Percentiles rank a stretch among this genome's conserved stretches.
Conservation (phyloP, 495 filamentous ascomycete genomes). For the Trichoderma reesei region DNA sequence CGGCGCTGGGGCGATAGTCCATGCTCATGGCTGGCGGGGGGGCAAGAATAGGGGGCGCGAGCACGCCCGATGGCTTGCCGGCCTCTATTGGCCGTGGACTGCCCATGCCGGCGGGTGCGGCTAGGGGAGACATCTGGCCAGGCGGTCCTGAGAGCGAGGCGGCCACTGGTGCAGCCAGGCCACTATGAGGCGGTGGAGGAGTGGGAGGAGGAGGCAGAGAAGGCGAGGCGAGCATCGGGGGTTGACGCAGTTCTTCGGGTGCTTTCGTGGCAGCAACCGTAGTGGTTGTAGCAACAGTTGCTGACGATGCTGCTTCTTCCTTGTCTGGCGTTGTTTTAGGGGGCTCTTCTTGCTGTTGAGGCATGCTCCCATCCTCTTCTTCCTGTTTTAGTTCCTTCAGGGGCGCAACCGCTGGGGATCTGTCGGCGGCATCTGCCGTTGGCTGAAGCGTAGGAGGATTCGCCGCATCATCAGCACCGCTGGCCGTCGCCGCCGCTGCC, state of each 20-base stretch:
- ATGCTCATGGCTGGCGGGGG: slow-evolving; percentile 19
- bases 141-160: slow-evolving; percentile 4
- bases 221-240: slow-evolving; percentile 12
- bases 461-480: neutral
- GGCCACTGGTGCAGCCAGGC: slow-evolving; percentile 30
- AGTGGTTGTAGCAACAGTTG: too few species aligned
- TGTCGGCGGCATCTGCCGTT: neutral
- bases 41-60: slow-evolving; percentile 33
- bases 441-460: neutral
- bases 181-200: slow-evolving; percentile 22
- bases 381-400: slow-evolving; percentile 8
- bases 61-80: slow-evolving; percentile 23
- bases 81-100: neutral
- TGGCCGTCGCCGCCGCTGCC: neutral
- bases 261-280: slow-evolving; percentile 9
- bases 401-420: neutral
- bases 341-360: neutral
- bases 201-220: slow-evolving; percentile 20
- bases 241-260: slow-evolving; percentile 11
- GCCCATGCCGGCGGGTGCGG: neutral
- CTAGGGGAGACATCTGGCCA: neutral
- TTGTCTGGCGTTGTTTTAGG: neutral
- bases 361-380: slow-evolving; percentile 13
- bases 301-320: neutral
- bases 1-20: slow-evolving; percentile 15